Conservation (phyloP, 805 yeast genomes). For the Zygotorulaspora sp. region DNA sequence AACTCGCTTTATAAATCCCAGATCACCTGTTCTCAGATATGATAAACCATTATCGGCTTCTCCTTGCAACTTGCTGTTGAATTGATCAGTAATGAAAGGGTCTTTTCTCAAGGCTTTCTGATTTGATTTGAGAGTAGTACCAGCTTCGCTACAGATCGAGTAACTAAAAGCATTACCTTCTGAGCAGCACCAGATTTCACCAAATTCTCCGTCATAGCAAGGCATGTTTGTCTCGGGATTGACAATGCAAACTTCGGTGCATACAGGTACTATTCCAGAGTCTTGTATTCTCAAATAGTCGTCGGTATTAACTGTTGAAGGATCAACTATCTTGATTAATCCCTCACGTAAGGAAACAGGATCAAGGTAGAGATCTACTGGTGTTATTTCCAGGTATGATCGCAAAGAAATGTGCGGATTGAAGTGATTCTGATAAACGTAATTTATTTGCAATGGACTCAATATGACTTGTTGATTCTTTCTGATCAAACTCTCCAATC, state of each 20-base stretch:
- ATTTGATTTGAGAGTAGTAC: constrained; percentile 8
- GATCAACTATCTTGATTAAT: constrained; percentile 70
- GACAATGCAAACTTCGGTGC: constrained; percentile 89
- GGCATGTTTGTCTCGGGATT: constrained; percentile 83
- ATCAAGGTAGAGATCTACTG: constrained; percentile 81
- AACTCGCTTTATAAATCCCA: constrained; percentile 85
- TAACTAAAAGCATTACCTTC: constrained; percentile 72
- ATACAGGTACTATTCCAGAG: constrained; percentile 93
- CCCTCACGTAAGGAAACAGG: constrained; percentile 90
- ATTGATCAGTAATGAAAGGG: constrained; percentile 49
- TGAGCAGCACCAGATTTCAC: constrained; percentile 95
- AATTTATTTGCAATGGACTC: constrained; percentile 63
- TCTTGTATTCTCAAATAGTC: constrained; percentile 75
- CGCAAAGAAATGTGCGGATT: constrained; percentile 77
- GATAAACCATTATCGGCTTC: constrained; percentile 59
- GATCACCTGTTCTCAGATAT: constrained; percentile 86
- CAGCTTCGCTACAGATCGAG: constrained; percentile 40
- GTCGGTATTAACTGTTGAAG: constrained; percentile 27
- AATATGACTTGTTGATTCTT: constrained; percentile 62
- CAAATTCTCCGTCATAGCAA: constrained; percentile 86
- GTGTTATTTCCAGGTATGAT: constrained; percentile 83
- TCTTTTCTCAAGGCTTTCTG: constrained; percentile 44
- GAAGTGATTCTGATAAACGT: constrained; percentile 71
- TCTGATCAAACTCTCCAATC: constrained; percentile 54
- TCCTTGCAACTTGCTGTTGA: constrained; percentile 54